phyloP scores from a whole-genome alignment of 2,329 filamentous ascomycete genomes.

The Apiospora saccharicola region DNA sequence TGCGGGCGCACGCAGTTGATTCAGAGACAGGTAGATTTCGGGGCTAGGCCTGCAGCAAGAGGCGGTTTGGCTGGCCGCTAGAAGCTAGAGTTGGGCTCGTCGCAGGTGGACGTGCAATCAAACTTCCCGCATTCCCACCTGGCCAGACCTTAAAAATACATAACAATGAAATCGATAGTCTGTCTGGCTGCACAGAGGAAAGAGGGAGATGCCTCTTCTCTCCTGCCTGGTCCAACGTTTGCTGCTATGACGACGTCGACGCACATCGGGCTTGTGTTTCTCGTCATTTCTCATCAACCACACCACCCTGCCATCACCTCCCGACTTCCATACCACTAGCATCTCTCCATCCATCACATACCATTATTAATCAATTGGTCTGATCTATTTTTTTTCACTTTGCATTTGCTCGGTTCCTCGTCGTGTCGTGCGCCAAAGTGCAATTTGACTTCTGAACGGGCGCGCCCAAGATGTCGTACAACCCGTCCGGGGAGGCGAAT shows the following conservation, averaged over 20 bases:
- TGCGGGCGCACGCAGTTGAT: constrained; percentile 8
- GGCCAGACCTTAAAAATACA: constrained; percentile 10
- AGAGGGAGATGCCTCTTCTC: not conserved
- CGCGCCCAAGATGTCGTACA: constrained; percentile 15
- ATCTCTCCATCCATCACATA: not conserved
- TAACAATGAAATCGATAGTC: constrained; percentile 18
- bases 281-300: constrained; percentile 20
- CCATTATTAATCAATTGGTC: not conserved
- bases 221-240: not conserved
- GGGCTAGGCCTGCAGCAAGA: not conserved
- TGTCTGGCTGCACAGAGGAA: not conserved
- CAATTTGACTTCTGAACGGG: constrained; percentile 1
- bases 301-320: not conserved
- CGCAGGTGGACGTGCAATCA: constrained; percentile 12
- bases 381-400: not conserved
- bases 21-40: not conserved
- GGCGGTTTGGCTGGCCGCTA: constrained; percentile 1
- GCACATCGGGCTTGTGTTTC: not conserved
- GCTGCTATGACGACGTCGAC: constrained; percentile 19
- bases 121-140: constrained; percentile 19
- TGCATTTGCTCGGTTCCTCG: not conserved
- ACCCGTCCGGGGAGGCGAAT: not conserved
- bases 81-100: constrained; percentile 1
- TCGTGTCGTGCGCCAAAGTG: not conserved
- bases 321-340: not conserved